Evolutionary conservation across 2,329 filamentous ascomycete species (phyloP), one percentile per base, ranked within the genome.

Genomic region (Fusarium miscanthi): DNA sequence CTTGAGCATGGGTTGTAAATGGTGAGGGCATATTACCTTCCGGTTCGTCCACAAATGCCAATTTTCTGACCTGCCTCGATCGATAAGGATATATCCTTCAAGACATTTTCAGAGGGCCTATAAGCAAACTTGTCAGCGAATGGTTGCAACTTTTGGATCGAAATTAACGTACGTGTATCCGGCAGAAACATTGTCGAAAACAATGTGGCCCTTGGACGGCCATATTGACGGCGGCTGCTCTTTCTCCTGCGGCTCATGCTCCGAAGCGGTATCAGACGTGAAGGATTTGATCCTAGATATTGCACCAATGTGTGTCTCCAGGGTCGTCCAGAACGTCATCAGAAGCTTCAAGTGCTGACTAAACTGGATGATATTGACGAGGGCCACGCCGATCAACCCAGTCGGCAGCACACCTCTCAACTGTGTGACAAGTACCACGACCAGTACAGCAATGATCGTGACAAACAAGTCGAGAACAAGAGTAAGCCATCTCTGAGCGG

Each of bases 171-270:
- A 69, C 72, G 38, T 72, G 3, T 74, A 74, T 27, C 71, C 68
- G 0, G 68, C 72, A 10, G 64, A 69, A 8, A 74, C 64, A 25
- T 86, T 92, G 77, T 94, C 90, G 83, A 98, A 97, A 46, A 92
- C 87, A 23, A 98, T 90, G 60, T 90, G 91, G 56, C 95, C 95
- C 74, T 93, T 87, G 23, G 93, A 89, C 17, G 95, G 95, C 95
- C 95, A 98, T 78, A 91, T 91, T 61, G 93, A 91, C 12, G 93
- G 91, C 35, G 71, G 63, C 5, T 74, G 58, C 10, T 72, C 54
- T 6, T 43, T 68, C 25, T 75, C 72, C 31, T 66, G 62, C 3
- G 62, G 59, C 23, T 72, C 64, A 10, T 72, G 61, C 19, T 77
- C 75, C 1, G 59, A 67, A 1, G n/a, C 41, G 4, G 73, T 74